Evolutionary conservation across 2,329 filamentous ascomycete species (phyloP).

Genomic region (Aspergillus fructus): DNA sequence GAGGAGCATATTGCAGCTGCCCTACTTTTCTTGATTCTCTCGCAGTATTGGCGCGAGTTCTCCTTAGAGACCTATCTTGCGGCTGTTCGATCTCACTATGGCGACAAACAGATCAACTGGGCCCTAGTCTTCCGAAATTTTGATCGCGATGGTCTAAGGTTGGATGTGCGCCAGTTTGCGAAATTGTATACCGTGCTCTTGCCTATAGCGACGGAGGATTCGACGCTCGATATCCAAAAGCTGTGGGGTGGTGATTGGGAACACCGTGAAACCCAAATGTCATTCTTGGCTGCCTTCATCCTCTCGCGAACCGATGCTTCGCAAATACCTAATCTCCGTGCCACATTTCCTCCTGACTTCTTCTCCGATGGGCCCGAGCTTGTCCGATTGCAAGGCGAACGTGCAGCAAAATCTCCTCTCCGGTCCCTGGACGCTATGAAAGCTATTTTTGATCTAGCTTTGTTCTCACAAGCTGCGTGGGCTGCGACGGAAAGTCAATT

Average conservation of each 20-base stretch:
- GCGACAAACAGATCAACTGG: conserved; percentile 61
- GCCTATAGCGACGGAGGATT: conserved; percentile 63
- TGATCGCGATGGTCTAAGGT: conserved; percentile 72
- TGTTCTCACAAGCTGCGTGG: conserved; percentile 59
- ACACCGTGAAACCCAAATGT: conserved; percentile 81
- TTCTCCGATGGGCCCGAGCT: conserved; percentile 62
- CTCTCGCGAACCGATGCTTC: conserved; percentile 77
- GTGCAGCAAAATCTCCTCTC: conserved; percentile 78
- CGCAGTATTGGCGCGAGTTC: conserved; percentile 61
- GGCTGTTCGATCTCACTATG: conserved; percentile 56
- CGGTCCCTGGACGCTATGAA: conserved; percentile 82
- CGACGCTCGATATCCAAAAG: conserved; percentile 76
- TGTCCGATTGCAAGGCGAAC: conserved; percentile 59
- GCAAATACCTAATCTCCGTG: conserved; percentile 76
- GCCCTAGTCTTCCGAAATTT: conserved; percentile 73
- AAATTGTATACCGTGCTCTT: conserved; percentile 76
- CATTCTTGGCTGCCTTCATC: conserved; percentile 87
- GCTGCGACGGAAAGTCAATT: conserved; percentile 55
- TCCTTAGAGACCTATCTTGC: conserved; percentile 68
- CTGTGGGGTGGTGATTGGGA: conserved; percentile 91
- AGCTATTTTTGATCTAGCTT: conserved; percentile 63
- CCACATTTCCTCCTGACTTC: conserved; percentile 69
- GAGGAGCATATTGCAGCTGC: conserved; percentile 82
- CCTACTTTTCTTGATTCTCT: conserved; percentile 68
- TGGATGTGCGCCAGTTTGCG: conserved; percentile 78